Evolutionary conservation across 352 stramenopile species (phyloP).

Genomic region (Phytopythium kandeliae): DNA sequence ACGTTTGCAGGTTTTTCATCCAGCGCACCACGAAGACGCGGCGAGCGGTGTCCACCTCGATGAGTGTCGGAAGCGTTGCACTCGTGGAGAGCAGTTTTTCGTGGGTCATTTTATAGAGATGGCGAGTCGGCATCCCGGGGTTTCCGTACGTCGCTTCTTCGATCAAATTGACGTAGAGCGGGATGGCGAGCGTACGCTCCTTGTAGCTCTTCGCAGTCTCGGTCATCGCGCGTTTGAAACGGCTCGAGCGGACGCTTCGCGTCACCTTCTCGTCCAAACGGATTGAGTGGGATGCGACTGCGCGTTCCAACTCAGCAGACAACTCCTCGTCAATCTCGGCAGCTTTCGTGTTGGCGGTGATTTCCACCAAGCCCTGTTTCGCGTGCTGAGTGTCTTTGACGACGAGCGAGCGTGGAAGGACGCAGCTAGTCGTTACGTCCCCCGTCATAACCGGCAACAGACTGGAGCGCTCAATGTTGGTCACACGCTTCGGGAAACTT

Average conservation of each 20-base stretch:
- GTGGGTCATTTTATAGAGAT: slow-evolving; percentile 38
- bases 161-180: slow-evolving; percentile 45
- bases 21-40: slow-evolving; percentile 35
- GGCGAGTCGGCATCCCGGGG: slow-evolving; percentile 16
- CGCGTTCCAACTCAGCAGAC: slow-evolving; percentile 19
- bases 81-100: slow-evolving; percentile 25
- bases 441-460: slow-evolving; percentile 1
- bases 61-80: slow-evolving; percentile 37
- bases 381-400: slow-evolving; percentile 5
- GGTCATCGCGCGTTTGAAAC: no score
- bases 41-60: slow-evolving; percentile 28
- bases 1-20: slow-evolving; percentile 21
- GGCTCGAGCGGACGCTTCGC: no score
- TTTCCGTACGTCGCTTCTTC: slow-evolving; percentile 56
- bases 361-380: background rate
- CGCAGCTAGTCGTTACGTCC: background rate
- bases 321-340: slow-evolving; percentile 22
- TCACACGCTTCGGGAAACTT: background rate
- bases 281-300: slow-evolving; percentile 7
- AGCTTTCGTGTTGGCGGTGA: background rate
- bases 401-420: background rate
- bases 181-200: slow-evolving; percentile 18
- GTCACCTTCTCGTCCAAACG: background rate
- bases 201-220: background rate
- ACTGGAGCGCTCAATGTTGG: background rate